These are phyloP conservation scores for Penicillium riverlandense DNA, from an alignment of 495 filamentous ascomycete genomes.

Conservation along the genomic window DNA sequence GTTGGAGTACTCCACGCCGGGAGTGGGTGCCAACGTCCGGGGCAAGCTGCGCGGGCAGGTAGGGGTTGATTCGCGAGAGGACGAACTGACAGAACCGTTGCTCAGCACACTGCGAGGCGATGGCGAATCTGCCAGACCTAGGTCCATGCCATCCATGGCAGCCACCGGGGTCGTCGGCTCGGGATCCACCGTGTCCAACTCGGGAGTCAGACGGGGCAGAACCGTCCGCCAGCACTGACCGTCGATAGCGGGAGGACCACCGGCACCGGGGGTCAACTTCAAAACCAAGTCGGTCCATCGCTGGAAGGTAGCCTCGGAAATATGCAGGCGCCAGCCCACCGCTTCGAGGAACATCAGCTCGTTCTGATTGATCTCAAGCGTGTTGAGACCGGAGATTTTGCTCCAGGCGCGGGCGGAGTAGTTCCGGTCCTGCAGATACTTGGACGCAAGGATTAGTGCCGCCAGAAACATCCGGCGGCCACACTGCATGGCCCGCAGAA, in stretches of 20 bases:
- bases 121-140: slow-evolving; percentile 22
- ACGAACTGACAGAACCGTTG: slow-evolving; percentile 11
- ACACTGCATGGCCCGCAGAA: slow-evolving; percentile 81
- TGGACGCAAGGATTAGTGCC: slow-evolving; percentile 86
- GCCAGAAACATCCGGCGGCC: slow-evolving; percentile 96
- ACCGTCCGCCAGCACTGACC: slow-evolving; percentile 64
- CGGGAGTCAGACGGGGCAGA: slow-evolving; percentile 71
- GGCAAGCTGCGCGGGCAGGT: slow-evolving; percentile 41
- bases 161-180: slow-evolving; percentile 25
- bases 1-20: slow-evolving; percentile 23
- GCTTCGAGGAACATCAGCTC: slow-evolving; percentile 88
- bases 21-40: slow-evolving; percentile 52
- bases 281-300: slow-evolving; percentile 88
- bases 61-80: slow-evolving; percentile 35
- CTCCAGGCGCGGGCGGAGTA: slow-evolving; percentile 97
- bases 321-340: slow-evolving; percentile 91
- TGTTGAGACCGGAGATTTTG: slow-evolving; percentile 90
- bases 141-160: slow-evolving; percentile 23
- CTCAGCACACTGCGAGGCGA: slow-evolving; percentile 27
- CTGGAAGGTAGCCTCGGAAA: slow-evolving; percentile 80
- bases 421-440: slow-evolving; percentile 96
- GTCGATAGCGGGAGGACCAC: slow-evolving; percentile 20
- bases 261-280: slow-evolving; percentile 63
- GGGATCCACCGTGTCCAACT: slow-evolving; percentile 35
- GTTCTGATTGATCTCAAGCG: slow-evolving; percentile 89